phyloP scores from a whole-genome alignment of 2,329 filamentous ascomycete species.

The Aspergillus costaricaensis region DNA sequence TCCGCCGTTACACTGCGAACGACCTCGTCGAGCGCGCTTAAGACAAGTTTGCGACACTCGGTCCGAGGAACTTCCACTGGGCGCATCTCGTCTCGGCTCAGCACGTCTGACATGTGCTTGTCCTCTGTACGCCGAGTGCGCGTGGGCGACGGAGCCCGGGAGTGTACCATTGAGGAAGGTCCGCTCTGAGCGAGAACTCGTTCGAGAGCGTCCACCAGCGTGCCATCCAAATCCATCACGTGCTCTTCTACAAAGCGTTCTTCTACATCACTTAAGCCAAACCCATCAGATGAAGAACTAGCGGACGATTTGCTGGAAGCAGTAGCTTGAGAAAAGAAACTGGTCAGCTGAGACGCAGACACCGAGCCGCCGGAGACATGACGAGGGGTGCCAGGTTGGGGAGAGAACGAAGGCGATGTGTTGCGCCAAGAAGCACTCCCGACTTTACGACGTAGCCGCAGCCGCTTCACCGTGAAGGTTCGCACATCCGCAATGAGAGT shows the following conservation, averaged over 20 bases:
- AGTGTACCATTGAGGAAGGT: conserved; percentile 44
- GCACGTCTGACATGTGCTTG: conserved; percentile 24
- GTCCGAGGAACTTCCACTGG: conserved; percentile 50
- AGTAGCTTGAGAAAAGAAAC: conserved; percentile 27
- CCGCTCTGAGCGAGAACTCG: conserved; percentile 53
- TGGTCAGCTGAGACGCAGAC: conserved; percentile 29
- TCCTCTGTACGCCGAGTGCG: conserved; percentile 38
- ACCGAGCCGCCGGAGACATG: conserved; percentile 26
- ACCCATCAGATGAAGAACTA: conserved; percentile 19
- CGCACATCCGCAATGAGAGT: conserved; percentile 59
- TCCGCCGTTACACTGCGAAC: conserved; percentile 57
- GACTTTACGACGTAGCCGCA: conserved; percentile 55
- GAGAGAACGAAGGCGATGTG: conserved; percentile 23
- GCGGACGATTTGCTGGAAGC: conserved; percentile 28
- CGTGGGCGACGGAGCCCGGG: conserved; percentile 44
- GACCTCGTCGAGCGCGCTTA: conserved; percentile 59
- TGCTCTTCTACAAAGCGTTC: conserved; percentile 56
- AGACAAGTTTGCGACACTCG: conserved; percentile 57
- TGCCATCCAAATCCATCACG: conserved; percentile 61
- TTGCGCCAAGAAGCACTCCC: conserved; percentile 20
- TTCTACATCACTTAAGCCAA: conserved; percentile 41
- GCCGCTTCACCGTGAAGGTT: conserved; percentile 57
- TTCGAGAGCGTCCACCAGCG: conserved; percentile 59
- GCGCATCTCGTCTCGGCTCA: conserved; percentile 31
- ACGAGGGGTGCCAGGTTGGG: conserved; percentile 29